Base-by-base conservation (phyloP, 2,329 filamentous ascomycete genomes). In the Paecilomyces niveus region DNA sequence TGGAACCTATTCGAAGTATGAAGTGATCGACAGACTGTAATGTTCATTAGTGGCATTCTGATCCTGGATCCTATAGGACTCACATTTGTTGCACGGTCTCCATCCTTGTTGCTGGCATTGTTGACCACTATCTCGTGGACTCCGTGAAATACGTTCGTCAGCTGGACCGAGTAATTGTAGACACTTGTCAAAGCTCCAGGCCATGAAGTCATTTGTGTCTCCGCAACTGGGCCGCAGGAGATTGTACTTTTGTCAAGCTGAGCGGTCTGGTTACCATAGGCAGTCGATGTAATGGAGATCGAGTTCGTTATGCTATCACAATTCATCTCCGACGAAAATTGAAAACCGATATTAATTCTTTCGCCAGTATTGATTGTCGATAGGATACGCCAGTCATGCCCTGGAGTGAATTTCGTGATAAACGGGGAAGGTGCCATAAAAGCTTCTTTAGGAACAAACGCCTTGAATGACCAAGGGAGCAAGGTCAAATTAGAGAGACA, bases 301-400 rank as follows among this genome's bases (percentile, higher is more conserved):
- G 72, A 72, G 10, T 76, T 67, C 0, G 72, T 76, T 18, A 85
- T 70, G 0, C 73, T 75, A 15, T 78, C 71, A 67, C 84, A 86
- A 64, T 82, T 74, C 83, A 86, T 85, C 54, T 77, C 71, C 15
- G 73, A 70, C 3, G 82, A 84, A 66, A 84, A 86, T 29, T 81
- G 74, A 15, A 86, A 59, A 54, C 80, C 76, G 52, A 85, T 72
- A 4, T 74, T 65, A 15, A 83, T 58, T 3, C 66, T 72, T 54
- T 80, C 75, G 13, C 70, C 65, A 51, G 69, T 63, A 6, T 58
- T 58, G n/a, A 70, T 71, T 32, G 68, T 75, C 0, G 83, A 83
- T 22, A 76, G 57, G 6, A 85, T 65, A 6, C 82, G 78, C 1
- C 68, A 65, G 64, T 86, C 84, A 63, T 86, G 84, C 4, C 83